Conservation (phyloP, 106 monocot species). For the Posidonia australis region DNA sequence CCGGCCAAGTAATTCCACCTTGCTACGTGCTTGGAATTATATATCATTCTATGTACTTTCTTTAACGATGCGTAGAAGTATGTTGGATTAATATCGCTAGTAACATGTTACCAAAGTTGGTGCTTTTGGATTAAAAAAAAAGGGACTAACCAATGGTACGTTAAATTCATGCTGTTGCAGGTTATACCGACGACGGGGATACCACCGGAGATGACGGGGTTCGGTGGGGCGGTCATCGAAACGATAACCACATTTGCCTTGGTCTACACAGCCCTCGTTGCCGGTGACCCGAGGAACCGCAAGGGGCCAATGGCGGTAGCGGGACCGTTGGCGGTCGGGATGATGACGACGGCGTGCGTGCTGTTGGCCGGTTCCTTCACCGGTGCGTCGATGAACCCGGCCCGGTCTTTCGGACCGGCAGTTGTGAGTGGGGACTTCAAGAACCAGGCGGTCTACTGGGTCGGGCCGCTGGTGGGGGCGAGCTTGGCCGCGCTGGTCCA, state of each 20-base stretch:
- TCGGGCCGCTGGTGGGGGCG: conserved; percentile 51
- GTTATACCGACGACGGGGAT: conserved; percentile 65
- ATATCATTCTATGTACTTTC: too few species aligned
- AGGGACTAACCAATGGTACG: too few species aligned
- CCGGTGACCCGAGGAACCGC: conserved; percentile 22
- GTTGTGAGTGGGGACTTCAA: conserved; percentile 45
- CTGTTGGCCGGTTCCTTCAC: conserved; percentile 54
- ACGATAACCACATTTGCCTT: conserved; percentile 38
- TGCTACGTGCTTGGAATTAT: too few species aligned
- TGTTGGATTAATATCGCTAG: too few species aligned
- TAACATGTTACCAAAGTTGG: too few species aligned
- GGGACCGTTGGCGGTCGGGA: conserved; percentile 32
- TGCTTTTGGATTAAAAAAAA: too few species aligned
- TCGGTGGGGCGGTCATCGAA: conserved; percentile 53
- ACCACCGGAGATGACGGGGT: conserved; percentile 73
- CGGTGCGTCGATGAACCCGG: conserved; percentile 77
- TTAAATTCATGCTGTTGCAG: conserved; percentile 14
- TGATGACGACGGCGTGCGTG: conserved; percentile 38
- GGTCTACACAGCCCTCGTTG: conserved; percentile 52
- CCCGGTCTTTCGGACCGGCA: conserved; percentile 62
- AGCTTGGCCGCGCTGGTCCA: conserved; percentile 40
- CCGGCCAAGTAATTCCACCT: conserved; percentile 47
- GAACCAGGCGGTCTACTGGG: conserved; percentile 74
- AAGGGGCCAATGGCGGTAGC: conserved; percentile 4
- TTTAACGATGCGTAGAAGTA: too few species aligned